phyloP scores from a whole-genome alignment of 352 stramenopile species.

The Phytophthora fragariaefolia region DNA sequence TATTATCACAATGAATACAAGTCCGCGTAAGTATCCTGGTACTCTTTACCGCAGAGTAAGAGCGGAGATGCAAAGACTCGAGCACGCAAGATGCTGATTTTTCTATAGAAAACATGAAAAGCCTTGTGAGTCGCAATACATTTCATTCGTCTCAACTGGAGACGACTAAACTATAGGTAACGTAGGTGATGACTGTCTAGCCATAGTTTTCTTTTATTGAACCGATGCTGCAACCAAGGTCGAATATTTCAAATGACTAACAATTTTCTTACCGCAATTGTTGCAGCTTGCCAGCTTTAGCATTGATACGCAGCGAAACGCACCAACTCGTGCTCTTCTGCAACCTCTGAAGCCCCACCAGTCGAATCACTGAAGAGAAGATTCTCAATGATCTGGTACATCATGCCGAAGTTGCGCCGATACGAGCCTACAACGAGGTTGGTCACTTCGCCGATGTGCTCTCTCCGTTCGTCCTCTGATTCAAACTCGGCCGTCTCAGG shows the following conservation, averaged over 20 bases:
- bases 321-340: conserved; percentile 18
- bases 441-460: conserved; percentile 50
- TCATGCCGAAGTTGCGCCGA: conserved; percentile 46
- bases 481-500: conserved; percentile 34
- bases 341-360: conserved; percentile 12
- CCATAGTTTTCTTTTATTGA: no score
- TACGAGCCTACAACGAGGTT: conserved; percentile 58
- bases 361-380: conserved; percentile 38
- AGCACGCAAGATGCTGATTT: no score
- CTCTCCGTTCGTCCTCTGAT: conserved; percentile 18
- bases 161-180: no score
- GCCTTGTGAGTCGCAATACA: no score
- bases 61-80: no score
- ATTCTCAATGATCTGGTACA: conserved; percentile 51
- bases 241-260: neutral
- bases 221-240: neutral
- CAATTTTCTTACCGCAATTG: no score
- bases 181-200: no score
- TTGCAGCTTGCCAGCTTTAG: neutral
- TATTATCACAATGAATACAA: no score
- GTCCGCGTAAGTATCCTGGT: no score
- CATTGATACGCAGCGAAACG: conserved; percentile 23
- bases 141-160: no score
- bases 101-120: no score
- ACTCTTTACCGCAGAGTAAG: no score